Base-by-base conservation (phyloP, 2,329 filamentous ascomycete species). In the Leptosphaerulina australis region DNA sequence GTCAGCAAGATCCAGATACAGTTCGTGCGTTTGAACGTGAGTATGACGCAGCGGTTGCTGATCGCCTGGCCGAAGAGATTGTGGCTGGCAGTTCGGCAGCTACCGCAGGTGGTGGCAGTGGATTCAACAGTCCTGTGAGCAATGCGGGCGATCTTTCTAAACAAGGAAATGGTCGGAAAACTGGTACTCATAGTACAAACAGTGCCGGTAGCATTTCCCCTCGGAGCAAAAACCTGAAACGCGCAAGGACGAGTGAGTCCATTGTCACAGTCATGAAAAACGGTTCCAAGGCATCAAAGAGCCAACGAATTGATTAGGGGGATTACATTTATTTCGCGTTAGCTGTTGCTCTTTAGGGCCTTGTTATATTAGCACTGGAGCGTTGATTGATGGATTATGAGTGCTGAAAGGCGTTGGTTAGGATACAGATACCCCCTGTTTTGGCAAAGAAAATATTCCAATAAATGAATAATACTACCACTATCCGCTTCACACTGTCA, bases 81-180 rank as follows among this genome's bases (percentile, higher is more conserved):
- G 76, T 76, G 0, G 74, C 77, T 1, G 78, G 78, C 10, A 78
- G 76, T 40, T 77, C 74, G 9, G 78, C 78, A 2, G 79, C 78
- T 0, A 77, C 77, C 3, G 77, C 75, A 3, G 77, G 76, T 10
- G 77, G 77, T 8, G 77, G 78, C 5, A 78, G 76, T 31, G 78
- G 78, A 0, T 79, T 76, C 49, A 75, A 73, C 28, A 77, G 66
- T 34, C 78, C 78, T 11, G 48, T 37, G 6, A 48, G 25, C 22
- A 11, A 24, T 3, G 14, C 15, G 0, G 55, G 34, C 11, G 34
- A n/a, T 1, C 22, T 26, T 2, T 20, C 28, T 3, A 46, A 28
- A 12, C 14, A 30, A 9, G 30, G 36, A 3, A 43, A 36, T 12
- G 25, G 7, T 3, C 31, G 43, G 11, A 35, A 24, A 11, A 30